These are phyloP conservation scores for Lachancea sp. DNA, from an alignment of 805 yeast genomes.

Conservation along the genomic window DNA sequence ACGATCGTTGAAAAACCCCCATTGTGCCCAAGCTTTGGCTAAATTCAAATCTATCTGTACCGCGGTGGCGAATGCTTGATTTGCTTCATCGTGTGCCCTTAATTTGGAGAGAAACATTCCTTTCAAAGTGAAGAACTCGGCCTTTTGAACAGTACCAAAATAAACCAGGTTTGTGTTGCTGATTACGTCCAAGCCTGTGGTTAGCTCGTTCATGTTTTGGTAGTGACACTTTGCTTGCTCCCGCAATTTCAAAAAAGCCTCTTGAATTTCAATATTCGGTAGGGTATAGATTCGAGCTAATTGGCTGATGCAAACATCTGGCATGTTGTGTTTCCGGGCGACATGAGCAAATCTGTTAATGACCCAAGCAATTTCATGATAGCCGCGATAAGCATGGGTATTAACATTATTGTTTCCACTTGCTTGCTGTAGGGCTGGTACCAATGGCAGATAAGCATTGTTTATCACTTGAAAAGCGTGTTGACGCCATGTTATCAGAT, in stretches of 20 bases:
- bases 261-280: conserved; percentile 97
- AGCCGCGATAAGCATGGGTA: conserved; percentile 94
- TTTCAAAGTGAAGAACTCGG: conserved; percentile 93
- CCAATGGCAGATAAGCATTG: conserved; percentile 86
- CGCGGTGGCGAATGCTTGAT: conserved; percentile 96
- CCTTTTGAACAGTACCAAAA: conserved; percentile 95
- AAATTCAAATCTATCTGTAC: conserved; percentile 90
- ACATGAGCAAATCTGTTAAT: conserved; percentile 97
- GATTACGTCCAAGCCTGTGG: conserved; percentile 94
- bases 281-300: conserved; percentile 88
- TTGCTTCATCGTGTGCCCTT: conserved; percentile 88
- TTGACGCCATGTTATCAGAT: conserved; percentile 96
- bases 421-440: conserved; percentile 73
- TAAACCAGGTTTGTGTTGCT: conserved; percentile 93
- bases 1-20: conserved; percentile 94
- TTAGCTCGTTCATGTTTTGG: conserved; percentile 81
- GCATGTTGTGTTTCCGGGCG: conserved; percentile 93
- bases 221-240: conserved; percentile 98
- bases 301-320: conserved; percentile 92
- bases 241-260: conserved; percentile 88
- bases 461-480: conserved; percentile 96
- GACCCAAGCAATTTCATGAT: conserved; percentile 98
- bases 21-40: conserved; percentile 99
- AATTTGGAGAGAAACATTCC: conserved; percentile 96
- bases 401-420: conserved; percentile 66